Conservation (phyloP, 257 asterid species). For the Solanum chiquidenum region DNA sequence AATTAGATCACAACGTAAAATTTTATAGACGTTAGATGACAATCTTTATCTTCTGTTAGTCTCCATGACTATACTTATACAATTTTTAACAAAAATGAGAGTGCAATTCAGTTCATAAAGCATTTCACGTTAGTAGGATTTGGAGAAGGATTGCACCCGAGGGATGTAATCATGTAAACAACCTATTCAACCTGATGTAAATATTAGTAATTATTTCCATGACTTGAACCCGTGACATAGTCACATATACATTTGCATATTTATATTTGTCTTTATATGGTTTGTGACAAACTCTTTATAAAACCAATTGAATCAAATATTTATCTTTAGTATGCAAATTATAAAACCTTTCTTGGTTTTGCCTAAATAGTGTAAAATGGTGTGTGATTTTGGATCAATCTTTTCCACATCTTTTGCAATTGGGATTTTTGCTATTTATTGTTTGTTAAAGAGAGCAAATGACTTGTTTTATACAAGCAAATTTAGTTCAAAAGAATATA, state of each 20-base stretch:
- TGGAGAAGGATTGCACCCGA: no score
- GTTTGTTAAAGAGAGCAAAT: not conserved
- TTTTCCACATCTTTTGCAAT: not conserved
- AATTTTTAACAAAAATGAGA: no score
- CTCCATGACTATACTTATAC: no score
- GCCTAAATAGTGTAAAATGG: not conserved
- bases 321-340: not conserved
- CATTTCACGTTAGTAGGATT: no score
- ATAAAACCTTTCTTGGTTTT: not conserved
- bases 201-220: no score
- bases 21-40: not conserved
- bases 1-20: rapidly evolving
- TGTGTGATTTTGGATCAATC: not conserved
- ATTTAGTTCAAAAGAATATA: not conserved
- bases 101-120: no score
- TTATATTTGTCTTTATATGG: no score
- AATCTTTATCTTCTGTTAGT: not conserved
- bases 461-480: not conserved
- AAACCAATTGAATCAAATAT: not conserved
- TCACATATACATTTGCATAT: no score
- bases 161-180: no score
- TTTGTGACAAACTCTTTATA: not conserved
- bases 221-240: not conserved
- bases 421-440: not conserved
- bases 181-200: no score